Percentiles rank a stretch among this genome's conserved stretches.
Conservation (phyloP, 129 eudicot genomes). For the Artemisia annua region DNA sequence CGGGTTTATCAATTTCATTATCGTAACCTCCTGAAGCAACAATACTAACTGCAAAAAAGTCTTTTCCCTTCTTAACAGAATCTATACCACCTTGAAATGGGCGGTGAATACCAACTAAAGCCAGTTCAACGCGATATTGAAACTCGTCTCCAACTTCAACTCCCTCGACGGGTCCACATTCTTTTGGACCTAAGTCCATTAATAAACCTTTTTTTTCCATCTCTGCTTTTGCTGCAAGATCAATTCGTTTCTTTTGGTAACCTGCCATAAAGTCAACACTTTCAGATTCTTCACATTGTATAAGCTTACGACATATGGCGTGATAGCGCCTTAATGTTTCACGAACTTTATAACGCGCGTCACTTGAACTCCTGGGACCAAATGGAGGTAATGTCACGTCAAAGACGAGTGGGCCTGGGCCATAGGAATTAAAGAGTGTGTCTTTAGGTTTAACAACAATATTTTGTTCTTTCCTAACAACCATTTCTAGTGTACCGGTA, state of each 20-base stretch:
- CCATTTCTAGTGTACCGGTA: slow-evolving; percentile 27
- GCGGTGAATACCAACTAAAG: slow-evolving; percentile 78
- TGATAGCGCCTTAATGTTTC: slow-evolving; percentile 57
- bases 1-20: slow-evolving; percentile 64
- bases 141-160: slow-evolving; percentile 91
- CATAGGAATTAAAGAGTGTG: slow-evolving; percentile 10
- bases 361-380: slow-evolving; percentile 52
- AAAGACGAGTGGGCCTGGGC: slow-evolving; percentile 15
- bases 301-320: slow-evolving; percentile 53
- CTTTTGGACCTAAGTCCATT: slow-evolving; percentile 38
- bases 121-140: slow-evolving; percentile 80
- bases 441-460: slow-evolving; percentile 11
- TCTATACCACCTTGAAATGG: slow-evolving; percentile 79
- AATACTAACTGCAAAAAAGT: slow-evolving; percentile 56
- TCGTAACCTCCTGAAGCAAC: slow-evolving; percentile 89
- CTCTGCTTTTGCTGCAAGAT: slow-evolving; percentile 50
- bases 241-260: slow-evolving; percentile 46
- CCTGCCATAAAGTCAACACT: slow-evolving; percentile 30
- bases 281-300: slow-evolving; percentile 72
- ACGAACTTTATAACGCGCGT: slow-evolving; percentile 64
- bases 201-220: slow-evolving; percentile 42
- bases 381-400: slow-evolving; percentile 57
- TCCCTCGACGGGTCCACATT: slow-evolving; percentile 74
- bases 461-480: slow-evolving; percentile 37
- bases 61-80: slow-evolving; percentile 31